Evolutionary conservation across 257 asterid species (phyloP), one percentile per base, ranked within the genome.

Genomic region (Salvia splendens): DNA sequence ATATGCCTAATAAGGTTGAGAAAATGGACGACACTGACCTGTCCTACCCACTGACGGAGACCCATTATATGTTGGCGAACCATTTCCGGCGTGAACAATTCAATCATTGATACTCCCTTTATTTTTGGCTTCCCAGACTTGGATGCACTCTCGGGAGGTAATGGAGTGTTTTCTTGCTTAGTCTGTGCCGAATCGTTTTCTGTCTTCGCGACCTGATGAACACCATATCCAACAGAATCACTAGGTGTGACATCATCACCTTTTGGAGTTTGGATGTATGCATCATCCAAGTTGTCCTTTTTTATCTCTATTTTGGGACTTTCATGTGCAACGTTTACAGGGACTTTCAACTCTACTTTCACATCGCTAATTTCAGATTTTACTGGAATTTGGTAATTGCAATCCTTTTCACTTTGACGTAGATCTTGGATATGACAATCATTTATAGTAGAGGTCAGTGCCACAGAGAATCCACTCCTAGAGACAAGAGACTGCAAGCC

Each of bases 1-100:
- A 24, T 24, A 24, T 24, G 30, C 30, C 30, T 24, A 24, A 24
- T 24, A 24, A 24, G 30, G 6, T 33, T 60, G 51, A 60, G 45
- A 40, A 68, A 50, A 47, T 32, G 57, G 33, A 66, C 9, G n/a
- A 61, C 57, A 77, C 91, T 73, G 71, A 91, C 99, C 98, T 94
- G 99, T 78, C 99, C 99, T 50, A 91, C 79, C 99, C 99, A 94
- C 84, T 77, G 93, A 69, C 98, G 81, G 63, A 94, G 96, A 71
- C 99, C 92, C 70, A 30, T 70, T 64, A 91, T 91, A 77, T 94
- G 99, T 77, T 82, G 81, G 64, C 85, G 84, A 66, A 89, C 93
- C 82, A 91, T 89, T 69, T 87, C 98, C 24, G 96, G 95, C 56
- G 98, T 87, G 83, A 94, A 94, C 77, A 94, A 67, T 68, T 94